Percentiles rank a stretch among this genome's conserved stretches.
These are phyloP conservation scores for Malus hybrid DNA, from an alignment of 331 rosid species.

Conservation along the genomic window DNA sequence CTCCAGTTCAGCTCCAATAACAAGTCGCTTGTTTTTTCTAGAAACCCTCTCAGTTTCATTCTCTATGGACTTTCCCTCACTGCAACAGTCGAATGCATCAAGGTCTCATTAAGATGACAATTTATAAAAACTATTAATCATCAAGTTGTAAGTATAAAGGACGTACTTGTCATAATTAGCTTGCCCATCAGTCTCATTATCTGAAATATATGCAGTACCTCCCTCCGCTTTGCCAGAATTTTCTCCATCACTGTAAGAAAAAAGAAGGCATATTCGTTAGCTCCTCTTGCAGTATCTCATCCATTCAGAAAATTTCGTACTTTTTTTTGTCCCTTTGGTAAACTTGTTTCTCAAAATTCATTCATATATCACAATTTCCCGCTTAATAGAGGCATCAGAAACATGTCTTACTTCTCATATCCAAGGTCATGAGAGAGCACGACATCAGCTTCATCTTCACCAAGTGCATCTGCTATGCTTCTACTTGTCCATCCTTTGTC, in stretches of 20 bases:
- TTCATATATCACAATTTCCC: too few relatives aligned
- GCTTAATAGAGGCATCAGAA: constrained; percentile 4
- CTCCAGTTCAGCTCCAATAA: constrained; percentile 59
- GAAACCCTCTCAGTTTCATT: constrained; percentile 34
- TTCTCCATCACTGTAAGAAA: constrained; percentile 28
- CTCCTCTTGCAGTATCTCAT: constrained; percentile 7
- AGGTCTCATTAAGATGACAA: constrained; percentile 22
- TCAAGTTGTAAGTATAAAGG: background rate
- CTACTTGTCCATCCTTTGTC: constrained; percentile 44
- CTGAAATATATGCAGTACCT: constrained; percentile 35
- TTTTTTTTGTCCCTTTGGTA: background rate
- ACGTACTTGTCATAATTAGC: constrained; percentile 33
- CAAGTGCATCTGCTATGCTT: constrained; percentile 93
- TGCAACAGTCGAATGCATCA: constrained; percentile 30
- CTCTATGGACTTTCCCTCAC: constrained; percentile 38
- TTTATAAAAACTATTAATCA: constrained; percentile 1
- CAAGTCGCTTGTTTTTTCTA: constrained; percentile 49
- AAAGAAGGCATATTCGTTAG: background rate
- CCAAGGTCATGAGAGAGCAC: constrained; percentile 55
- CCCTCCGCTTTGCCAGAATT: constrained; percentile 22
- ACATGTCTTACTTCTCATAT: constrained; percentile 41
- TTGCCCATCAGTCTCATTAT: constrained; percentile 19
- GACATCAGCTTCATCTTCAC: constrained; percentile 95
- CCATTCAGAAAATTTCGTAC: background rate
- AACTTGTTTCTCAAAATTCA: too few relatives aligned